Percentiles rank a stretch among this genome's conserved stretches.
Conservation (phyloP, 495 filamentous ascomycete species). For the Gamarada debralockiae region DNA sequence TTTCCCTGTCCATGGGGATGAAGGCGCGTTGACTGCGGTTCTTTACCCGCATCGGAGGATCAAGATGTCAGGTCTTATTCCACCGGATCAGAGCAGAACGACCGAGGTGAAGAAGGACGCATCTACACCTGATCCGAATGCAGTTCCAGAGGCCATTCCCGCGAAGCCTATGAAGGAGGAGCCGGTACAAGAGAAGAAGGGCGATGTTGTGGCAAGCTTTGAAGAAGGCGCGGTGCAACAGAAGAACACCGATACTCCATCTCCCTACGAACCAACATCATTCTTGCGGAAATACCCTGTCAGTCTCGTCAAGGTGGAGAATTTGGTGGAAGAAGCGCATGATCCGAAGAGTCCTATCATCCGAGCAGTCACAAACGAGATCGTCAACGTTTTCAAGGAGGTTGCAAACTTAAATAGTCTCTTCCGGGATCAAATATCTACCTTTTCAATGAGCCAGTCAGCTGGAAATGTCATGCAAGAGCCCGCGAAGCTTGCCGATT, state of each 20-base stretch:
- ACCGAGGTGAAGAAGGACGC: conserved; percentile 39
- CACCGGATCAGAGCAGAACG: conserved; percentile 40
- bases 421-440: conserved; percentile 97
- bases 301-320: conserved; percentile 91
- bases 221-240: conserved; percentile 67
- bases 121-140: conserved; percentile 35
- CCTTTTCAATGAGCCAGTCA: conserved; percentile 92
- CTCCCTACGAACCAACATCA: conserved; percentile 79
- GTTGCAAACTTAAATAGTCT: conserved; percentile 88
- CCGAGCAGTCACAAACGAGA: conserved; percentile 90
- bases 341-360: conserved; percentile 86
- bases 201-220: conserved; percentile 95
- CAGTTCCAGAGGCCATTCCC: conserved; percentile 24
- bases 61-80: conserved; percentile 76
- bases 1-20: conserved; percentile 81
- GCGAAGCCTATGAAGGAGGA: conserved; percentile 32
- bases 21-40: conserved; percentile 77
- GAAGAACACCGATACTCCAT: conserved; percentile 35
- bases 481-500: conserved; percentile 91
- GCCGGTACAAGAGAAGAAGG: conserved; percentile 61
- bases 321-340: conserved; percentile 79
- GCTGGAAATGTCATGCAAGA: conserved; percentile 93
- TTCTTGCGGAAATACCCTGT: conserved; percentile 90
- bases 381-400: conserved; percentile 97
- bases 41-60: conserved; percentile 96